Conservation (phyloP, 805 yeast species). For the Spathaspora girioi region DNA sequence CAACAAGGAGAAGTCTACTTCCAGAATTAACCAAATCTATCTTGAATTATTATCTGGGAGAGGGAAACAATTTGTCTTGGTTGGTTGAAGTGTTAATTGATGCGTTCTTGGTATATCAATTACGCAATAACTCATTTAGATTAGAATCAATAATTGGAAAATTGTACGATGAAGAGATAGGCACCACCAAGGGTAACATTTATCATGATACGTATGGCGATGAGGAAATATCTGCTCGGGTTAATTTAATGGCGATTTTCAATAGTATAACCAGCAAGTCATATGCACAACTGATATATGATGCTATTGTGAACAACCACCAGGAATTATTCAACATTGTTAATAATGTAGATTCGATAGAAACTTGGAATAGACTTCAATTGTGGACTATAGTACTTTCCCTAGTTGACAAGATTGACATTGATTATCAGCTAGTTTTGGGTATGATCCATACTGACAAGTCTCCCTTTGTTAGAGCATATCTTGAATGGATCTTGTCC, state of each 20-base stretch:
- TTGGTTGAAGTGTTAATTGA: conserved; percentile 45
- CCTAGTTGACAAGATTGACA: conserved; percentile 9
- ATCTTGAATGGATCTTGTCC: conserved; percentile 76
- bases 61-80: conserved; percentile 47
- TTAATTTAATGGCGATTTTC: conserved; percentile 47
- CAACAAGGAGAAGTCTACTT: conserved; percentile 64
- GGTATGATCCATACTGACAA: conserved; percentile 49
- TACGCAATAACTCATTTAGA: conserved; percentile 51
- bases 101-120: conserved; percentile 48
- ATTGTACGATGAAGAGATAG: conserved; percentile 45
- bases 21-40: conserved; percentile 54
- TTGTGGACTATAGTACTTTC: conserved; percentile 47
- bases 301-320: conserved; percentile 34
- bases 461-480: conserved; percentile 72
- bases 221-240: conserved; percentile 53
- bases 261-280: conserved; percentile 22
- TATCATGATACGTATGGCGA: conserved; percentile 54
- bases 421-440: conserved; percentile 32
- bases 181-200: conserved; percentile 19
- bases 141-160: conserved; percentile 56
- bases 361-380: conserved; percentile 62
- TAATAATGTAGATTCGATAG: conserved; percentile 62
- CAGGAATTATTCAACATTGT: conserved; percentile 43
- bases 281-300: conserved; percentile 30
- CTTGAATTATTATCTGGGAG: conserved; percentile 14